These are phyloP conservation scores for Fistulinella cinereoalba DNA, from an alignment of 1,284 basidiomycete genomes.

Conservation along the genomic window DNA sequence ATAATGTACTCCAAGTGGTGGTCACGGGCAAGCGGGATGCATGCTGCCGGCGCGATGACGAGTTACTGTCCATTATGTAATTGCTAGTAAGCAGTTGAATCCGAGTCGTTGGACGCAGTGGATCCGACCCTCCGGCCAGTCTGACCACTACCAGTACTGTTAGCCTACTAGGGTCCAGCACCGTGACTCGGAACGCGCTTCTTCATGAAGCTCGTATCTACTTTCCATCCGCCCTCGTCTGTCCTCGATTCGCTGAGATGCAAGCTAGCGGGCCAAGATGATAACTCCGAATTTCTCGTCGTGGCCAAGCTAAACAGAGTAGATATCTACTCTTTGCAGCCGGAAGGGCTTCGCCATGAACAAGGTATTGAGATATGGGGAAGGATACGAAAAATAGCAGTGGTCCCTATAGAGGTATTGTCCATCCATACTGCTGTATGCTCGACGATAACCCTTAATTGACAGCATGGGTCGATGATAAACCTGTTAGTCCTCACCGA, in stretches of 20 bases:
- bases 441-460: slow-evolving; percentile 6
- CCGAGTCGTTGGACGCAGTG: background rate
- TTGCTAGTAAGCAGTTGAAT: background rate
- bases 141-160: too few relatives aligned
- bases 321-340: slow-evolving; percentile 60
- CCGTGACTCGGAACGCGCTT: background rate
- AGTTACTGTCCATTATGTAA: background rate
- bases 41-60: too few relatives aligned
- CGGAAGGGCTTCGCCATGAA: slow-evolving; percentile 55
- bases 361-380: slow-evolving; percentile 65
- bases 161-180: too few relatives aligned
- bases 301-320: slow-evolving; percentile 62
- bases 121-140: too few relatives aligned
- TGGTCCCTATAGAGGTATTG: slow-evolving; percentile 51
- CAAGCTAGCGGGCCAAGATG: slow-evolving; percentile 43
- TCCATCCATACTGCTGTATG: background rate
- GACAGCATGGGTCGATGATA: slow-evolving; percentile 44
- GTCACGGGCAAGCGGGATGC: too few relatives aligned
- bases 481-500: slow-evolving; percentile 64
- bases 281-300: slow-evolving; percentile 58
- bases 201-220: slow-evolving; percentile 65
- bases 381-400: slow-evolving; percentile 52
- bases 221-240: slow-evolving; percentile 65
- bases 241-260: slow-evolving; percentile 63
- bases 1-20: too few relatives aligned